Conservation (phyloP, 768 basidiomycete genomes). For the Phaeotremella skinneri region DNA sequence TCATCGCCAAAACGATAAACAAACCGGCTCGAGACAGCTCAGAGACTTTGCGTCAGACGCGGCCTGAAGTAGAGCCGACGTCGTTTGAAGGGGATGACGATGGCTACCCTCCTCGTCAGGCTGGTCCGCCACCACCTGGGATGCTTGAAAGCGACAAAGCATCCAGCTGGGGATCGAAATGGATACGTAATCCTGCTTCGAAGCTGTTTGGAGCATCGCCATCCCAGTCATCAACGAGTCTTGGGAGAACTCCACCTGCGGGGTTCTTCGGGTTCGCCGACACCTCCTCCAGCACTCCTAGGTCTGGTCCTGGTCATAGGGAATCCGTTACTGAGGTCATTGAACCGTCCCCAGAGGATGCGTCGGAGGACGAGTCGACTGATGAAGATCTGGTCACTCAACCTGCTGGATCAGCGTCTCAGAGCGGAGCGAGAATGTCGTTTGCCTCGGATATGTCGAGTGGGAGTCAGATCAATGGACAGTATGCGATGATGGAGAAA, state of each 20-base stretch:
- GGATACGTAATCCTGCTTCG: constrained; percentile 41
- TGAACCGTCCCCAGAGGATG: constrained; percentile 29
- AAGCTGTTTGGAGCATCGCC: constrained; percentile 36
- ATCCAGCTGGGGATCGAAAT: constrained; percentile 29
- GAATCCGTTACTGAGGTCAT: constrained; percentile 38
- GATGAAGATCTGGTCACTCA: background rate
- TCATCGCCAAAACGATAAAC: constrained; percentile 8
- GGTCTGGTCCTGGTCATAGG: constrained; percentile 6
- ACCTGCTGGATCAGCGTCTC: background rate
- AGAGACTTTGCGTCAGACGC: constrained; percentile 26
- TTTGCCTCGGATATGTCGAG: constrained; percentile 20
- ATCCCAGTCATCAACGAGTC: constrained; percentile 11
- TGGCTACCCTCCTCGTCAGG: constrained; percentile 43
- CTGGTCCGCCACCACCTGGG: constrained; percentile 25
- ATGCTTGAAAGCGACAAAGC: constrained; percentile 20
- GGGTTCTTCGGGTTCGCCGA: background rate
- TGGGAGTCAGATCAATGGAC: constrained; percentile 39
- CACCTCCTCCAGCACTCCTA: constrained; percentile 4
- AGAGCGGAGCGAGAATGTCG: constrained; percentile 12
- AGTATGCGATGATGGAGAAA: constrained; percentile 78
- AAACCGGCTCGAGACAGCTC: constrained; percentile 21
- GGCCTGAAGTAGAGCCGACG: constrained; percentile 1
- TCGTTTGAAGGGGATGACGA: constrained; percentile 18
- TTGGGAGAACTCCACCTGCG: constrained; percentile 1
- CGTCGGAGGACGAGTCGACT: constrained; percentile 12